These are phyloP conservation scores for Colletotrichum horii DNA, from an alignment of 2,329 filamentous ascomycete species.

Conservation along the genomic window DNA sequence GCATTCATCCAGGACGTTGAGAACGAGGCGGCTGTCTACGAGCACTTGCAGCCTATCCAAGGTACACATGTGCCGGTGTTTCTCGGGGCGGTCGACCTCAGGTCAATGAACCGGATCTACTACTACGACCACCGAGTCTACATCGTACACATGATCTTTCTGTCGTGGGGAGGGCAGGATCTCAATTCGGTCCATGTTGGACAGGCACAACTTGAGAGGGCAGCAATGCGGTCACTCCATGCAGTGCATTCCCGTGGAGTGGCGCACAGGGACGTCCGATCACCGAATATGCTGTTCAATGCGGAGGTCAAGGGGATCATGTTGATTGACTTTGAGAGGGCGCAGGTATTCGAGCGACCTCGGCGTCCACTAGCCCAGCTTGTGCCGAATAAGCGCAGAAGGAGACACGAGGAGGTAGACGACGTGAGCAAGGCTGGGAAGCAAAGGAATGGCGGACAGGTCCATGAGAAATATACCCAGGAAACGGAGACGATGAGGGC, in stretches of 20 bases:
- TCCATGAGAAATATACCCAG: not conserved
- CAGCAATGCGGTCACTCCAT: constrained; percentile 20
- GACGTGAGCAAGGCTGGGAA: not conserved
- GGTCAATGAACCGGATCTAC: constrained; percentile 32
- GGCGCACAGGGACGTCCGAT: constrained; percentile 29
- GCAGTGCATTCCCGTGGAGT: constrained; percentile 30
- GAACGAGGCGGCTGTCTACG: constrained; percentile 31
- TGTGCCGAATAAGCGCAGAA: constrained; percentile 27
- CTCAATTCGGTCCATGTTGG: not conserved
- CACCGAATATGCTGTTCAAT: constrained; percentile 29
- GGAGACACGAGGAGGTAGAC: not conserved
- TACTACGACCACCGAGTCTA: constrained; percentile 36
- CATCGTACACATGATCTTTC: constrained; percentile 36
- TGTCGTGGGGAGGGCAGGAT: constrained; percentile 37
- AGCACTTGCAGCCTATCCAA: not conserved
- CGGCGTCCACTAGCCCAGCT: constrained; percentile 23
- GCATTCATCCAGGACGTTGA: constrained; percentile 36
- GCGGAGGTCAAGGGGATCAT: constrained; percentile 27
- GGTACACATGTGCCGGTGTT: constrained; percentile 38
- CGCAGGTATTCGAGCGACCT: constrained; percentile 23
- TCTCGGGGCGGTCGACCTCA: constrained; percentile 41
- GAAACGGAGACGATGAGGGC: not conserved
- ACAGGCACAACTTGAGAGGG: constrained; percentile 4
- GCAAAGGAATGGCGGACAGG: not conserved
- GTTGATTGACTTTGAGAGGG: constrained; percentile 36